phyloP scores from a whole-genome alignment of 768 basidiomycete genomes.

The Pisolithus sp. region DNA sequence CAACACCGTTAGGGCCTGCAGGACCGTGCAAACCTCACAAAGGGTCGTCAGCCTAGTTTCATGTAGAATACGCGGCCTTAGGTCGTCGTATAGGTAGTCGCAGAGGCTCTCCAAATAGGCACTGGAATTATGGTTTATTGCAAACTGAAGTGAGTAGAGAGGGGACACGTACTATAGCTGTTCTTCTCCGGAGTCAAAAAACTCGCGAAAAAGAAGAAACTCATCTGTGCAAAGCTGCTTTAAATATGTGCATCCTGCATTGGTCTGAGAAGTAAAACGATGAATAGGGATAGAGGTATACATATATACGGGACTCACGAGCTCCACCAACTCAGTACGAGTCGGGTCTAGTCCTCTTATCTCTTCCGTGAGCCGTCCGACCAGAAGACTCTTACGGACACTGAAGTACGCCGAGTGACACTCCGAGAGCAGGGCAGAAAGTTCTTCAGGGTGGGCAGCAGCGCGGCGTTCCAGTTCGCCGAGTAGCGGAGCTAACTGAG shows the following conservation, averaged over 20 bases:
- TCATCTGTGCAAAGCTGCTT: conserved; percentile 90
- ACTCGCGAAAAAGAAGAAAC: conserved; percentile 76
- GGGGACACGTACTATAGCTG: conserved; percentile 52
- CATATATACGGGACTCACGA: conserved; percentile 43
- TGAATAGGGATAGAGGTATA: neutral
- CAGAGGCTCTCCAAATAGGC: conserved; percentile 87
- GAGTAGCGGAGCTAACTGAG: conserved; percentile 70
- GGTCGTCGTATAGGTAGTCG: conserved; percentile 91
- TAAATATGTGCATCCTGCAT: conserved; percentile 86
- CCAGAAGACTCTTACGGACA: conserved; percentile 64
- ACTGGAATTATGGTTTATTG: conserved; percentile 36
- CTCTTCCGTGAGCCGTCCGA: conserved; percentile 71
- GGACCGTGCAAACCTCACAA: conserved; percentile 92
- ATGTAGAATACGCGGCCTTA: conserved; percentile 92
- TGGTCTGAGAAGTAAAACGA: conserved; percentile 48
- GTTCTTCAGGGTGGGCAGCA: conserved; percentile 71
- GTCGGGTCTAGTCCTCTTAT: conserved; percentile 76
- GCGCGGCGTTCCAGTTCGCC: conserved; percentile 82
- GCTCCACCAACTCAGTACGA: conserved; percentile 77
- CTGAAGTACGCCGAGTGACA: conserved; percentile 83
- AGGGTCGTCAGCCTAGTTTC: conserved; percentile 82
- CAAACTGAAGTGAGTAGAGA: conserved; percentile 1
- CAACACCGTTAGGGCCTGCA: conserved; percentile 93
- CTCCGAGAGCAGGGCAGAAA: conserved; percentile 73
- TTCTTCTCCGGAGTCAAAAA: conserved; percentile 84